These are phyloP conservation scores for Ochetophila trinervis DNA, from an alignment of 306 rosid species.

Conservation along the genomic window DNA sequence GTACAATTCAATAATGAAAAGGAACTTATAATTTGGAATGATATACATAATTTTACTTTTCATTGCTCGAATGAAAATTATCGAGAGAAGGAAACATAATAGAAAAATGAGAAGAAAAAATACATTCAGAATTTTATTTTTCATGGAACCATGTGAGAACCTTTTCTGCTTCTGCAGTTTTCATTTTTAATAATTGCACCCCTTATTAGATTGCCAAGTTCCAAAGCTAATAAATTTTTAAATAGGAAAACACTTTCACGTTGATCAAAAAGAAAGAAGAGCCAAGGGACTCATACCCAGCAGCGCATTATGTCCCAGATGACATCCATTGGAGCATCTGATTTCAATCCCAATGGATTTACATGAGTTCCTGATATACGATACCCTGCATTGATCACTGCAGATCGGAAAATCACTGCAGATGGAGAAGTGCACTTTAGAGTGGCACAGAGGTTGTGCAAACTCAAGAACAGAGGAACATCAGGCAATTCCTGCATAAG, in stretches of 20 bases:
- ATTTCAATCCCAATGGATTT: constrained; percentile 83
- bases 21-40: no score
- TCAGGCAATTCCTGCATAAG: constrained; percentile 77
- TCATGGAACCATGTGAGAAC: no score
- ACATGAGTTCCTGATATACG: constrained; percentile 94
- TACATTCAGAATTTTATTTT: no score
- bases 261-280: constrained; percentile 6
- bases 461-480: constrained; percentile 87
- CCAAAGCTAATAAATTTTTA: not conserved
- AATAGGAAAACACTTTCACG: not conserved
- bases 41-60: no score
- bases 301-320: constrained; percentile 99
- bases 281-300: constrained; percentile 57
- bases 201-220: not conserved
- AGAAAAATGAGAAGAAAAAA: no score
- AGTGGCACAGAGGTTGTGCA: constrained; percentile 92
- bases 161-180: no score
- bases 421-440: constrained; percentile 98
- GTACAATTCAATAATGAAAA: no score
- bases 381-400: constrained; percentile 92
- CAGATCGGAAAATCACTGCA: constrained; percentile 83
- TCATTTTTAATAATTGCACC: no score
- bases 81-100: no score
- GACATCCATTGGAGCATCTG: constrained; percentile 93
- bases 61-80: no score